Base-by-base conservation (phyloP, 2,329 filamentous ascomycete species). In the Colletotrichum melonis region DNA sequence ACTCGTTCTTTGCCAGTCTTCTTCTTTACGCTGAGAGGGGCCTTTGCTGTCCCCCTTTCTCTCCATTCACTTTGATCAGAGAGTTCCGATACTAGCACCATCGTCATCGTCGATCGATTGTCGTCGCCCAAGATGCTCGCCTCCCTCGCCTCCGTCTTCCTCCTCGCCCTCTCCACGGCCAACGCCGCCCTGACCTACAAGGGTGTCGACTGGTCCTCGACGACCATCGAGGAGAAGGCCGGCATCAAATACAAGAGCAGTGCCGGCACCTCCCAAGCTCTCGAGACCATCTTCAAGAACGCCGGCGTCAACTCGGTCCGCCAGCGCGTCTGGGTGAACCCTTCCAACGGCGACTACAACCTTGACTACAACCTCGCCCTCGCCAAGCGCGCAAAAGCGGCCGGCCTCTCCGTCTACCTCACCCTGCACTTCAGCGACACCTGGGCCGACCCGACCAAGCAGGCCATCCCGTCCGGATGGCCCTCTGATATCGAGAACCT, bases 241-340 rank as follows among this genome's bases (percentile, higher is more conserved):
- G 92, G 91, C 1, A 87, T 89, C 74, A 83, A 82, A 0, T 94
- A 93, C 84, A 91, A 90, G 75, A 89, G 87, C 62, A 80, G 85
- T 0, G 83, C 85, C 24, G 91, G 91, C 49, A 81, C 82, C 2
- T 81, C 82, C 0, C 83, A 90, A 71, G 81, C 89, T 0, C 84
- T 94, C 1, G 92, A 94, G 78, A 85, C 82, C 2, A 93, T 94
- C 66, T 82, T 94, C 4, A 87, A 85, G 4, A 83, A 82, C 12
- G 88, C 86, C 32, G 92, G 92, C 16, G 88, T 93, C 76, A 94
- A 94, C 80, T 92, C 90, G 0, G 89, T 94, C 58, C 89, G 92
- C 22, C 92, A 94, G 80, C 87, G 93, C 30, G 81, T 94, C 56
- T 94, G 92, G 92, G 92, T 94, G 28, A 92, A 92, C 76, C 90